Base-by-base conservation (phyloP, 176 grass and related monocot species). In the Oropetium thomaeum region DNA sequence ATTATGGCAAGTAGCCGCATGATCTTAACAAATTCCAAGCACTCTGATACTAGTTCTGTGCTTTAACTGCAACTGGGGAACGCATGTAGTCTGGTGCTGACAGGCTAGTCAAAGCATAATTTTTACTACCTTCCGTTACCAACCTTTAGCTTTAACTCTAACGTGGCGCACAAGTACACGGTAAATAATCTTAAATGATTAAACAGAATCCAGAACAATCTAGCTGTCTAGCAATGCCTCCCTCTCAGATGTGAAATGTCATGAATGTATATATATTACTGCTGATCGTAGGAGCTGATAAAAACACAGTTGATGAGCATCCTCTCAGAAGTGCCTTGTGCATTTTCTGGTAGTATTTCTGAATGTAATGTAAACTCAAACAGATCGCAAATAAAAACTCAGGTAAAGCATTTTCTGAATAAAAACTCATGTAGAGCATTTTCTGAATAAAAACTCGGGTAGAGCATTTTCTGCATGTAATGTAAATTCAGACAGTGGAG, bases 321-420 rank as follows among this genome's bases (percentile, higher is more conserved):
- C 76, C 38, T 38, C 38, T 38, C 60, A 58, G 75, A 5, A 43
- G 26, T 75, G 70, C 49, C 10, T 54, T 39, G 12, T 77, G 48
- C 78, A 76, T 69, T n/a, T n/a, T n/a, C n/a, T n/a, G 31, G 27
- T 54, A 45, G n/a, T 58, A 40, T 28, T 3, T 65, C 51, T 73
- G 73, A n/a, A n/a, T n/a, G n/a, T n/a, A 73, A 73, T 61, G 85
- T 62, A 54, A 73, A 55, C 73, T 73, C 68, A 83, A 60, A 73
- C 49, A 73, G 67, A n/a, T n/a, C n/a, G n/a, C n/a, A n/a, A n/a
- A n/a, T n/a, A n/a, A n/a, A n/a, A n/a, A n/a, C n/a, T n/a, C n/a
- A n/a, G 31, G 27, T 54, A 45, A 15, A 65, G 32, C 66, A 35
- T 52, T 28, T 3, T 65, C 51, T 73, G 73, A n/a, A n/a, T n/a